Evolutionary conservation across 1,284 basidiomycete genomes (phyloP).

Genomic region (Cryptococcus hybrid): DNA sequence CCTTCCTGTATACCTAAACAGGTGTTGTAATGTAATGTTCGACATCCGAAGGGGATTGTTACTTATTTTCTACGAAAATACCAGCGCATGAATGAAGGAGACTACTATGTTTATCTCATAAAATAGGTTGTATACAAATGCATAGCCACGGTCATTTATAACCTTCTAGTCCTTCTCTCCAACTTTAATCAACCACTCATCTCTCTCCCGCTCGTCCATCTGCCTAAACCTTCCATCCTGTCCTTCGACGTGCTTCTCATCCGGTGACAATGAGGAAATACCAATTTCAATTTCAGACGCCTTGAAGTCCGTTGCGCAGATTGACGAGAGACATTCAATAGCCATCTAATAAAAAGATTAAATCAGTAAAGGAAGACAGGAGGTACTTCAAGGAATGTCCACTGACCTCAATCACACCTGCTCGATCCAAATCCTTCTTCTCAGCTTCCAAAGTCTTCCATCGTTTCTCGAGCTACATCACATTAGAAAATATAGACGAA

Average conservation of each 20-base stretch:
- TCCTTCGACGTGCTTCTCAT: constrained; percentile 34
- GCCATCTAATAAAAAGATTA: constrained; percentile 64
- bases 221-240: constrained; percentile 65
- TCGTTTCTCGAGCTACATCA: constrained; percentile 81
- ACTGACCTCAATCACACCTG: constrained; percentile 73
- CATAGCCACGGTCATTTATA: not conserved
- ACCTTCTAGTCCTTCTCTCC: constrained; percentile 79
- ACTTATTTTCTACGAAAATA: no score
- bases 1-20: no score
- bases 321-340: constrained; percentile 88
- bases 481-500: not conserved
- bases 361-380: constrained; percentile 10
- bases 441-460: constrained; percentile 87
- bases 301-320: constrained; percentile 95
- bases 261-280: constrained; percentile 46
- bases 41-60: no score
- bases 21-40: no score
- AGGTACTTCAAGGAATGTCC: not conserved
- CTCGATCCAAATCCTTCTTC: constrained; percentile 67
- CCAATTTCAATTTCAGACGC: constrained; percentile 57
- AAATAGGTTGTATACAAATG: not conserved
- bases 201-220: constrained; percentile 79
- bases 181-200: constrained; percentile 79
- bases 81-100: no score
- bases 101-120: no score